Evolutionary conservation across 2,329 filamentous ascomycete species (phyloP), one percentile per base, ranked within the genome.

Genomic region (Boeremia exigua): DNA sequence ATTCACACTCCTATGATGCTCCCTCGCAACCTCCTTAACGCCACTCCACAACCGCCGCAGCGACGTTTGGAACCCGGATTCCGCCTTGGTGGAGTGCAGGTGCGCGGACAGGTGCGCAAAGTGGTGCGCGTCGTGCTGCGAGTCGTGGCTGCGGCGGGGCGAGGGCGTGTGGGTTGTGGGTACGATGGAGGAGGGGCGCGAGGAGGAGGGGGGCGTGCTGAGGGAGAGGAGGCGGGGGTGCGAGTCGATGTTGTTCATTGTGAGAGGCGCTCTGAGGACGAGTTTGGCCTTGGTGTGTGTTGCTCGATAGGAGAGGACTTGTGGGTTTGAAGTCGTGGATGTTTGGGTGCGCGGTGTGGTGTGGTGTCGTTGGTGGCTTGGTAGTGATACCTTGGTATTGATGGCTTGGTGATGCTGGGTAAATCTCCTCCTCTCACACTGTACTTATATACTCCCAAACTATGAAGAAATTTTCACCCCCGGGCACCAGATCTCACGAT

Each of bases 1-100:
- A 30, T 72, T 72, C 1, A 72, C 68, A 39, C 65, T 67, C 36
- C 61, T 59, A 54, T 72, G 69, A 42, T 72, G 69, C 63, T 72
- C 69, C 12, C 37, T 55, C 8, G 67, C 68, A 9, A 60, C 61
- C 15, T 61, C 59, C 61, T 72, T 72, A 50, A 72, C 49, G 6
- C 60, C 60, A 32, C 62, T 62, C 69, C 67, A 72, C 52, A 71
- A 61, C 52, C 70, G 66, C 61, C 65, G 70, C 47, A 70, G 59
- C 28, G 63, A 65, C 12, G 53, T 43, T 49, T 68, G 62, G 17
- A 68, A 48, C 14, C 51, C 60, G 48, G 56, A 62, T 17, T 65
- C 59, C 0, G 61, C 60, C 44, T 68, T 64, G 23, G 48, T 48
- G 34, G 7, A 4, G 17, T 23, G 3, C 19, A 23, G 19, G 19